phyloP scores from a whole-genome alignment of 106 monocot genomes.

The Dioscorea dumetorum region DNA sequence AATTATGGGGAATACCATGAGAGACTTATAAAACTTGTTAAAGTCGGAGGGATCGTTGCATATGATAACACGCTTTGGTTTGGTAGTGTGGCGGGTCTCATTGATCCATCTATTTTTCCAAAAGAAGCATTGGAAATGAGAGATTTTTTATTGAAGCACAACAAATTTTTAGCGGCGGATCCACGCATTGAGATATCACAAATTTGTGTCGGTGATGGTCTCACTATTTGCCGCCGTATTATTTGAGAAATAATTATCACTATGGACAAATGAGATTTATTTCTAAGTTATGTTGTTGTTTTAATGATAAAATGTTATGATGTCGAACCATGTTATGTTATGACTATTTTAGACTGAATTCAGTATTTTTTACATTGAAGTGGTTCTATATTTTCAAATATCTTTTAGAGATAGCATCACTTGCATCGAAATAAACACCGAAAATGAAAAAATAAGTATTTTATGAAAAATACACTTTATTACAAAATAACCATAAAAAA shows the following conservation, averaged over 20 bases:
- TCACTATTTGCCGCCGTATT: slow-evolving; percentile 11
- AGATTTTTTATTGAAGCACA: slow-evolving; percentile 4
- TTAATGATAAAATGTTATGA: too few relatives aligned
- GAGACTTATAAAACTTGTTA: slow-evolving; percentile 7
- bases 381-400: too few relatives aligned
- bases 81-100: not conserved
- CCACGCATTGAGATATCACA: slow-evolving; percentile 8
- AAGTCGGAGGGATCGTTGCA: slow-evolving; percentile 10
- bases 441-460: too few relatives aligned
- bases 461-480: too few relatives aligned
- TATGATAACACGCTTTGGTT: slow-evolving; percentile 20
- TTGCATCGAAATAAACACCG: too few relatives aligned
- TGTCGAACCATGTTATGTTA: too few relatives aligned
- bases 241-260: not conserved
- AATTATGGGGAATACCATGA: slow-evolving; percentile 11
- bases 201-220: slow-evolving; percentile 5
- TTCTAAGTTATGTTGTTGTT: too few relatives aligned
- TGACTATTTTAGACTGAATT: too few relatives aligned
- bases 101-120: not conserved
- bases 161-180: slow-evolving; percentile 1
- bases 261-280: too few relatives aligned
- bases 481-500: too few relatives aligned
- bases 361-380: too few relatives aligned
- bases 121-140: not conserved
- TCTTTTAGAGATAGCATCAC: too few relatives aligned